phyloP scores from a whole-genome alignment of 164 flowering plant species.

The Pachysandra terminalis region DNA sequence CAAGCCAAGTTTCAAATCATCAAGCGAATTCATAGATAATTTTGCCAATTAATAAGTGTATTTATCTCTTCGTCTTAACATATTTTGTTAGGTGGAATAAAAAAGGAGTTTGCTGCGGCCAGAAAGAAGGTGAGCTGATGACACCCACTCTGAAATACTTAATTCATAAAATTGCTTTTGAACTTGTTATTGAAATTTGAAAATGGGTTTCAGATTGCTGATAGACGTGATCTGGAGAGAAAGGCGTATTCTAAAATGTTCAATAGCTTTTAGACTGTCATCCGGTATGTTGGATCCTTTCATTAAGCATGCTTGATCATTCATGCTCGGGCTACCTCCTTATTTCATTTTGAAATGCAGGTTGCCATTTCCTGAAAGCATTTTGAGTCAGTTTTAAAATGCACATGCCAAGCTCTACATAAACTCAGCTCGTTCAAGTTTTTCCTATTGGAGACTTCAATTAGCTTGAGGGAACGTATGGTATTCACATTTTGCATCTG shows the following conservation, averaged over 20 bases:
- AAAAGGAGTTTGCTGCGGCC: conserved; percentile 73
- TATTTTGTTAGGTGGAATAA: conserved; percentile 67
- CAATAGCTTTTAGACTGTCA: conserved; percentile 9
- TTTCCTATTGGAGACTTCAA: conserved; percentile 6
- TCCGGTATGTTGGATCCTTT: conserved; percentile 5
- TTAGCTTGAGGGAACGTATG: conserved; percentile 10
- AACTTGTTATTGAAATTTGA: background rate
- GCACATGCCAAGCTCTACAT: conserved; percentile 1
- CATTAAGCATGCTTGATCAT: background rate
- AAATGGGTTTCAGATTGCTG: conserved; percentile 35
- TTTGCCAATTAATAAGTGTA: too few relatives aligned
- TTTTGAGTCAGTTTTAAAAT: background rate
- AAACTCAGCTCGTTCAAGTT: conserved; percentile 8
- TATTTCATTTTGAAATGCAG: background rate
- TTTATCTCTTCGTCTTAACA: background rate
- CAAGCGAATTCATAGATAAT: background rate
- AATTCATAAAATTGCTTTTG: background rate
- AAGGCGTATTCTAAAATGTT: conserved; percentile 41
- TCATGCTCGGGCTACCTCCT: background rate
- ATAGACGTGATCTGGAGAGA: conserved; percentile 35
- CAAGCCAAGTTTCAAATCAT: background rate
- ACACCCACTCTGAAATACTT: too few relatives aligned
- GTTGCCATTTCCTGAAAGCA: background rate
- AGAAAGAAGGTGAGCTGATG: conserved; percentile 60
- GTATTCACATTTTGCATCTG: background rate